phyloP scores from a whole-genome alignment of 2,329 filamentous ascomycete genomes.

The Grosmannia penicillata region DNA sequence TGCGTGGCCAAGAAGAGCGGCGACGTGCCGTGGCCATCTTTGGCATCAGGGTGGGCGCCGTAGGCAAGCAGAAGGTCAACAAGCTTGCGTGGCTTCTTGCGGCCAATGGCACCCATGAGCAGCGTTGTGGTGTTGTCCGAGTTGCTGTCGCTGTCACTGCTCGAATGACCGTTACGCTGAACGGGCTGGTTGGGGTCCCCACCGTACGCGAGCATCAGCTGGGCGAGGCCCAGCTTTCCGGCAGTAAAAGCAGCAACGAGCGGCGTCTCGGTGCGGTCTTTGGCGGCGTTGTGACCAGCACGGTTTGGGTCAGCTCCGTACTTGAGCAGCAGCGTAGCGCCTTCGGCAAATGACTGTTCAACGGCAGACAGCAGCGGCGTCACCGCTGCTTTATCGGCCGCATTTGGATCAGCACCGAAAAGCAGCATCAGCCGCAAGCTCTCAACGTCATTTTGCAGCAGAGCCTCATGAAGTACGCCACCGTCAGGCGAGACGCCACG shows the following conservation, averaged over 20 bases:
- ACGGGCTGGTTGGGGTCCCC: constrained; percentile 40
- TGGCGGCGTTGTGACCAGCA: constrained; percentile 27
- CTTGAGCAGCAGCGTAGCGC: constrained; percentile 44
- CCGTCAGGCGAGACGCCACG: constrained; percentile 37
- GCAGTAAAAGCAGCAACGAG: constrained; percentile 33
- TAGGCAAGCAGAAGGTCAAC: constrained; percentile 46
- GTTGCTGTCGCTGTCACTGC: constrained; percentile 13
- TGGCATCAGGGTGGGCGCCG: constrained; percentile 40
- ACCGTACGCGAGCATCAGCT: constrained; percentile 46
- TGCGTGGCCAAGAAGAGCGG: constrained; percentile 49
- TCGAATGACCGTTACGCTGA: constrained; percentile 4
- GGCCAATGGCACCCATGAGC: constrained; percentile 44
- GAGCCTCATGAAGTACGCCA: constrained; percentile 36
- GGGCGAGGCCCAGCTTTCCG: constrained; percentile 39
- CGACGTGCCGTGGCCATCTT: constrained; percentile 47
- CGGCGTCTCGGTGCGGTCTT: constrained; percentile 31
- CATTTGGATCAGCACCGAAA: constrained; percentile 43
- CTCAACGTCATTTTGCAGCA: constrained; percentile 35
- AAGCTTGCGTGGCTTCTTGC: constrained; percentile 36
- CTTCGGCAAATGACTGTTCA: constrained; percentile 38
- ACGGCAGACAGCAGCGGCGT: constrained; percentile 36
- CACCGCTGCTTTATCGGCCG: constrained; percentile 28
- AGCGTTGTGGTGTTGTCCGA: constrained; percentile 39
- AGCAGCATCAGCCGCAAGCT: constrained; percentile 38
- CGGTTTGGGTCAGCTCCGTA: constrained; percentile 48